A percentile compares a stretch with the other conserved stretches of the same genome.
These are phyloP conservation scores for Penium margaritaceum DNA, from an alignment of 139 green algal genomes.

Conservation along the genomic window DNA sequence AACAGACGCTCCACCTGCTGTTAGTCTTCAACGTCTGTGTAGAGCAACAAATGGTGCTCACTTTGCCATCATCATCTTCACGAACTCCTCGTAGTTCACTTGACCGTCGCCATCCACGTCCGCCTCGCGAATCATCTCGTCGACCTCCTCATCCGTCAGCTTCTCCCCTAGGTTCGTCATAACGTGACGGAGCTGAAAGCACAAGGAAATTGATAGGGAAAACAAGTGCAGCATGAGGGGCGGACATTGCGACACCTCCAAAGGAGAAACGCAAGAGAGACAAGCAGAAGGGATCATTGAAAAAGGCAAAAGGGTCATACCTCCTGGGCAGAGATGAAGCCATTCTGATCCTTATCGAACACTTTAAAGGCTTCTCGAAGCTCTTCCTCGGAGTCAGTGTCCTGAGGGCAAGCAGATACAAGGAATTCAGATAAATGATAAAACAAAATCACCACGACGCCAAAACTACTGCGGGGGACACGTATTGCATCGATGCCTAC, in stretches of 20 bases:
- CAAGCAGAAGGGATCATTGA: not conserved
- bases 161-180: conserved; percentile 98
- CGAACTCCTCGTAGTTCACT: conserved; percentile 65
- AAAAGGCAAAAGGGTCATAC: conserved; percentile 14
- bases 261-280: not conserved
- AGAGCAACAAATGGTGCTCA: conserved; percentile 28
- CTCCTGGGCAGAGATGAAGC: conserved; percentile 93
- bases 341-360: conserved; percentile 99
- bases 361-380: conserved; percentile 98
- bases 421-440: not conserved
- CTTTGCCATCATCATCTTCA: conserved; percentile 66
- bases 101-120: conserved; percentile 65
- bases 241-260: too few species aligned
- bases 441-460: too few species aligned
- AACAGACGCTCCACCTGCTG: too few species aligned
- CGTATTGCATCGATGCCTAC: not conserved
- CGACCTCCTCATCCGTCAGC: conserved; percentile 81
- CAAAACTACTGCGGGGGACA: too few species aligned
- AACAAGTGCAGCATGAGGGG: not conserved
- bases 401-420: conserved; percentile 20
- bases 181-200: conserved; percentile 78
- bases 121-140: conserved; percentile 67
- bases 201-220: not conserved
- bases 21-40: too few species aligned
- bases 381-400: conserved; percentile 90